Conservation (phyloP, 2,329 filamentous ascomycete species). For the Colletotrichum theobromicola region DNA sequence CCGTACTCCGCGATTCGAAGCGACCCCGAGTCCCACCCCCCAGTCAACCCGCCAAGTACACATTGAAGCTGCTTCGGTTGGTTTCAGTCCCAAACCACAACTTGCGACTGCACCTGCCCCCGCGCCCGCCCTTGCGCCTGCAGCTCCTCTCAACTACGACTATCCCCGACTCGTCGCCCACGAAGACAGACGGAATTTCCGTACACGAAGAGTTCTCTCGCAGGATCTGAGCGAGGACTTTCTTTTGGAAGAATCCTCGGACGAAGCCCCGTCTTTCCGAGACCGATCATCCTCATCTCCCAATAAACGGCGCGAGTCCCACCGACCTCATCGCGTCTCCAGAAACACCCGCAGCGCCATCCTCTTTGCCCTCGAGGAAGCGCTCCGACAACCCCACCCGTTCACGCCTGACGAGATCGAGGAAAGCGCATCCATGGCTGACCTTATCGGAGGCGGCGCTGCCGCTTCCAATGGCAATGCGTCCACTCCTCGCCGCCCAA, state of each 20-base stretch:
- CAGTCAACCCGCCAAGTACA: conserved; percentile 43
- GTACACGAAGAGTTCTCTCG: conserved; percentile 44
- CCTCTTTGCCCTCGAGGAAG: conserved; percentile 90
- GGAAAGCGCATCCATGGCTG: conserved; percentile 92
- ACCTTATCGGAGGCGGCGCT: conserved; percentile 67
- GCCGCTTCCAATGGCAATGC: conserved; percentile 62
- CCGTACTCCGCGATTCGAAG: conserved; percentile 57
- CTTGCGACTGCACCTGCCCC: conserved; percentile 36
- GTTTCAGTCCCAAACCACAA: conserved; percentile 48
- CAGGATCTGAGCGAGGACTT: conserved; percentile 54
- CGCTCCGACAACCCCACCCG: conserved; percentile 78
- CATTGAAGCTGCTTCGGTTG: conserved; percentile 52
- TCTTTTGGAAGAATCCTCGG: conserved; percentile 42
- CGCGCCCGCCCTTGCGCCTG: conserved; percentile 15
- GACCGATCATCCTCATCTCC: conserved; percentile 30
- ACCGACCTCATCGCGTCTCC: conserved; percentile 70
- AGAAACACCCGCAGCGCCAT: conserved; percentile 87
- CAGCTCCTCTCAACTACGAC: conserved; percentile 15
- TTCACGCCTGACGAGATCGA: conserved; percentile 87
- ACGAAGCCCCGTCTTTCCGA: conserved; percentile 28
- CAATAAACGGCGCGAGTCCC: conserved; percentile 35
- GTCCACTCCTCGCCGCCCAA: conserved; percentile 41
- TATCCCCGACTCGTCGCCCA: conserved; percentile 25
- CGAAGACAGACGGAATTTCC: conserved; percentile 25
- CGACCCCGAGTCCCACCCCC: conserved; percentile 47